Evolutionary conservation across 768 basidiomycete species (phyloP).

Genomic region (Ephemerocybe angulata): DNA sequence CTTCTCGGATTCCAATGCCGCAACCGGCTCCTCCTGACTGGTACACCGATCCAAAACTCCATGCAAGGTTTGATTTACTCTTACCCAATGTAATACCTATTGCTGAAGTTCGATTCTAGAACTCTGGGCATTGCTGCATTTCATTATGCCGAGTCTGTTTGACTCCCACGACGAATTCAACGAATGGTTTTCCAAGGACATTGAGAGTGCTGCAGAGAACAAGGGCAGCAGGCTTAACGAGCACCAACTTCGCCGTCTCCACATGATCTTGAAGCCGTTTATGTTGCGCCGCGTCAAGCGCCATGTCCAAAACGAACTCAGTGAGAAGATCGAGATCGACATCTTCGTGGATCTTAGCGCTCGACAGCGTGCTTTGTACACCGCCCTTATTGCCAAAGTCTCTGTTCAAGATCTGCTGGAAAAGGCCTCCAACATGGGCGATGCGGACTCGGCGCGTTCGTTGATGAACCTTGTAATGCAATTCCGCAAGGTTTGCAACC

Average conservation of each 20-base stretch:
- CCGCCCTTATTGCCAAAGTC: slow-evolving; percentile 85
- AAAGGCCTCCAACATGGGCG: slow-evolving; percentile 88
- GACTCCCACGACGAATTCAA: slow-evolving; percentile 99
- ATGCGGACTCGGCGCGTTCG: slow-evolving; percentile 87
- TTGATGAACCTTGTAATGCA: slow-evolving; percentile 99
- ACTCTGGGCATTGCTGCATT: slow-evolving; percentile 96
- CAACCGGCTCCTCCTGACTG: slow-evolving; percentile 91
- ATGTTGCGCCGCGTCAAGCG: slow-evolving; percentile 97
- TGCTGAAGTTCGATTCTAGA: slow-evolving; percentile 61
- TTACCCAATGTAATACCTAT: background rate
- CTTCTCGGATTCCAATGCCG: slow-evolving; percentile 93
- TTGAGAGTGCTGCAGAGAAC: slow-evolving; percentile 91
- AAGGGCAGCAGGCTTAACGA: slow-evolving; percentile 91
- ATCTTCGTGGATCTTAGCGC: slow-evolving; percentile 92
- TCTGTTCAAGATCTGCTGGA: slow-evolving; percentile 92
- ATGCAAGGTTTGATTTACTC: slow-evolving; percentile 78
- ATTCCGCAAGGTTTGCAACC: slow-evolving; percentile 98
- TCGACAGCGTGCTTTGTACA: slow-evolving; percentile 87
- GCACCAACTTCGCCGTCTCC: slow-evolving; percentile 88
- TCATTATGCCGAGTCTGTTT: slow-evolving; percentile 99
- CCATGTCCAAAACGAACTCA: slow-evolving; percentile 98
- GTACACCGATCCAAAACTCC: slow-evolving; percentile 98
- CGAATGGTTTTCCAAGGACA: slow-evolving; percentile 99
- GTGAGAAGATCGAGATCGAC: slow-evolving; percentile 99
- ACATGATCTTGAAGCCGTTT: slow-evolving; percentile 99